Conservation (phyloP, 495 filamentous ascomycete species). For the Penicillium daleae region DNA sequence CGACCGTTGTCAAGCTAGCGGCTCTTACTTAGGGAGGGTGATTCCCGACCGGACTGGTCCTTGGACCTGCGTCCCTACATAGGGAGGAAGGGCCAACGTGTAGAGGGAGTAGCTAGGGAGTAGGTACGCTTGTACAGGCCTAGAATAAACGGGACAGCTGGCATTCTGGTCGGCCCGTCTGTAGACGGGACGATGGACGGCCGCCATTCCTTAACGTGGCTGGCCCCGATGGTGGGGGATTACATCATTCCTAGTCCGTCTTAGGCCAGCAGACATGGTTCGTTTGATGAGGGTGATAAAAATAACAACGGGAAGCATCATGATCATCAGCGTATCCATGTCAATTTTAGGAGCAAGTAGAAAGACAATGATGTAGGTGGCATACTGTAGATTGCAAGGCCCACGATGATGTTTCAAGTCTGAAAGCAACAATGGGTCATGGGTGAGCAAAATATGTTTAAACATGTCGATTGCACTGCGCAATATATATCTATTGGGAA, state of each 20-base stretch:
- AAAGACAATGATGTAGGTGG: neutral
- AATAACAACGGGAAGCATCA: neutral
- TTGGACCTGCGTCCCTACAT: neutral
- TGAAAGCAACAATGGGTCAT: too few species aligned
- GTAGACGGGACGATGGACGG: neutral
- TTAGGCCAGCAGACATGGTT: neutral
- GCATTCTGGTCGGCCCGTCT: neutral
- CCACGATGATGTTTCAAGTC: neutral
- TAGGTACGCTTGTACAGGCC: neutral
- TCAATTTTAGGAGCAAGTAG: too few species aligned
- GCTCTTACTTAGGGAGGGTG: neutral
- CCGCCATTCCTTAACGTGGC: conserved; percentile 10
- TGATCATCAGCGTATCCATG: neutral
- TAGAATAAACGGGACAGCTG: neutral
- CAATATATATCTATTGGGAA: too few species aligned
- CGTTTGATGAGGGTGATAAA: neutral
- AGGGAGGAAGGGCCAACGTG: neutral
- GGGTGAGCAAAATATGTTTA: too few species aligned
- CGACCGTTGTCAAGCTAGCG: neutral
- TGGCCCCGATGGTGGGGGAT: too few species aligned
- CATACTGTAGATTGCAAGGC: neutral
- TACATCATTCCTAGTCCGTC: conserved; percentile 13
- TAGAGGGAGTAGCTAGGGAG: neutral
- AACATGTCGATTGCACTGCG: too few species aligned
- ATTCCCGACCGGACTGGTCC: neutral